A percentile compares a stretch with the other conserved stretches of the same genome.
Conservation (phyloP, 805 yeast genomes). For the Spathaspora passalidarum region DNA sequence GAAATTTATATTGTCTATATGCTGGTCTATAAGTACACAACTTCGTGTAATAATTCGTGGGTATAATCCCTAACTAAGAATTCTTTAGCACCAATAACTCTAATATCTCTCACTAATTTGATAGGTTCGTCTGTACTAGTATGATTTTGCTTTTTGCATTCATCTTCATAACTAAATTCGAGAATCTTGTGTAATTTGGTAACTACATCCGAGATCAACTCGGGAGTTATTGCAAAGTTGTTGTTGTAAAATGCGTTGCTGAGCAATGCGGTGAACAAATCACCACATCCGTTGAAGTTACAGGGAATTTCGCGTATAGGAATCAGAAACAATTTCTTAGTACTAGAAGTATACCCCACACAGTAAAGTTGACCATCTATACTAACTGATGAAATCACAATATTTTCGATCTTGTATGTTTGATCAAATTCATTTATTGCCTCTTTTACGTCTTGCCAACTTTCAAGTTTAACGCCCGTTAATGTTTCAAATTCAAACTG, state of each 20-base stretch:
- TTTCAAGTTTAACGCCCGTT: constrained; percentile 44
- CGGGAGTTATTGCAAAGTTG: constrained; percentile 17
- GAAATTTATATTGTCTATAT: constrained; percentile 1
- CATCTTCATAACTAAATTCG: constrained; percentile 22
- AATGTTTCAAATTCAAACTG: constrained; percentile 70
- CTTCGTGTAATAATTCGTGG: constrained; percentile 9
- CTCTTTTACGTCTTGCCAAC: constrained; percentile 28
- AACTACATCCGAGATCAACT: constrained; percentile 24
- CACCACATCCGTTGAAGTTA: constrained; percentile 72
- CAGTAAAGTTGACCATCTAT: constrained; percentile 35
- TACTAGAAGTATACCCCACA: constrained; percentile 31
- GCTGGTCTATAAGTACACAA: constrained; percentile 7
- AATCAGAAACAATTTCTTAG: constrained; percentile 24
- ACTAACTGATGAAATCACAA: constrained; percentile 59
- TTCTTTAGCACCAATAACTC: constrained; percentile 34
- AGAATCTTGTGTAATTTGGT: constrained; percentile 27
- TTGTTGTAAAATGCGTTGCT: constrained; percentile 45
- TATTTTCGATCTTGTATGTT: constrained; percentile 43
- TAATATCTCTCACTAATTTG: constrained; percentile 30
- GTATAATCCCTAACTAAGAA: constrained; percentile 16
- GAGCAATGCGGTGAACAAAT: constrained; percentile 61
- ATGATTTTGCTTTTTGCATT: constrained; percentile 12
- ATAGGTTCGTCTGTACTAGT: constrained; percentile 11
- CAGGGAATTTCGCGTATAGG: constrained; percentile 53
- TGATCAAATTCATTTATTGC: constrained; percentile 43